Conservation (phyloP, 106 monocot genomes). For the Alisma plantagoaquatica region DNA sequence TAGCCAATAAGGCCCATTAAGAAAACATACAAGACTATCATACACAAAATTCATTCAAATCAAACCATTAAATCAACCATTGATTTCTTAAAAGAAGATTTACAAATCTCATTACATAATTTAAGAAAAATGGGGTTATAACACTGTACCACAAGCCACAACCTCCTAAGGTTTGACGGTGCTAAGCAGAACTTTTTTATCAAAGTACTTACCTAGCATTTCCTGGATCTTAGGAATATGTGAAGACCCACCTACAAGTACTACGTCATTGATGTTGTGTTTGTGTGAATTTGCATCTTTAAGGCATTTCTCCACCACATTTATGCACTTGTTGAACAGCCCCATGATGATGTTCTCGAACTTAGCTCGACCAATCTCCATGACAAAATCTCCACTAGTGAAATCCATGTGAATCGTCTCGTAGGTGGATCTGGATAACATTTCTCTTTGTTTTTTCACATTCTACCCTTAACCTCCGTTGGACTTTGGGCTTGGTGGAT, state of each 20-base stretch:
- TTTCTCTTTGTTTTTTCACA: background rate
- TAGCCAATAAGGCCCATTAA: no score
- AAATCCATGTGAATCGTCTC: background rate
- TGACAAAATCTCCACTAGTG: background rate
- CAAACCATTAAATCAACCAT: no score
- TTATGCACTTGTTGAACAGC: background rate
- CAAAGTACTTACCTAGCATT: background rate
- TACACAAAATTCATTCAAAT: no score
- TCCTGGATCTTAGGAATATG: background rate
- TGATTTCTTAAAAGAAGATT: no score
- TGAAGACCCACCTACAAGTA: background rate
- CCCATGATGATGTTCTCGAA: background rate
- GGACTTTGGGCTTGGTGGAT: background rate
- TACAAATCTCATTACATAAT: no score
- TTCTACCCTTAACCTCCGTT: background rate
- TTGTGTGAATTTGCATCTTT: background rate
- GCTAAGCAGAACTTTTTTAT: background rate
- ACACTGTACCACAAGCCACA: background rate
- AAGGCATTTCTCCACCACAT: background rate
- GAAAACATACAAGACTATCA: no score
- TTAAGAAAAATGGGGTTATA: no score
- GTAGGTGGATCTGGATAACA: background rate
- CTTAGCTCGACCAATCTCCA: background rate
- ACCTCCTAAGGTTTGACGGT: background rate
- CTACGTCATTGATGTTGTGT: background rate